Evolutionary conservation across 345 rosid genomes (phyloP), one percentile per base, ranked within the genome.

Genomic region (Eucalyptus curtisii): DNA sequence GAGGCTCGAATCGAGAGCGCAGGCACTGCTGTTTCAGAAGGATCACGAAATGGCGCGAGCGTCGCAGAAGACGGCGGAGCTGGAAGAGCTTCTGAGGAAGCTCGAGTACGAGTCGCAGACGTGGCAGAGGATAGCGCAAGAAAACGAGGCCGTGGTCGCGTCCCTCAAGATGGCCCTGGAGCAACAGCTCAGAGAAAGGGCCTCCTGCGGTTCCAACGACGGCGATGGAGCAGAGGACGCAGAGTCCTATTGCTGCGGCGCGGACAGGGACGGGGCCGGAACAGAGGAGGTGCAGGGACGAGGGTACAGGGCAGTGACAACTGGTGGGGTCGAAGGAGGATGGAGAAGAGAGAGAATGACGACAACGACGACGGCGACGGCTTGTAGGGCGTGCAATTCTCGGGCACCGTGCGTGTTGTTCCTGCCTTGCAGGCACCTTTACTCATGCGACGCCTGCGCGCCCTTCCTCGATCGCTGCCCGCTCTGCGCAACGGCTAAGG

Each of bases 401-500:
- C 90, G 90, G 79, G 89, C 30, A 87, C 91, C 97, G 92, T 92
- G 96, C 84, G 93, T 97, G 49, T 88, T 97, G 95, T 95, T 97
- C 90, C 93, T 97, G 89, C 99, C 99, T 86, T 97, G 99, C 89
- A 94, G 98, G 91, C 99, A 97, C 91, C 95, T 97, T 44, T 95
- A 97, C 91, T 90, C 97, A 47, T 97, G 99, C 90, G 91, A 89
- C 49, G 89, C 86, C 10, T 97, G 99, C 61, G 97, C 93, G 47
- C 90, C 89, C 15, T 89, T 92, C 81, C 94, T 96, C 79, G 94
- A 90, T 90, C 88, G 90, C 57, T 97, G 99, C 87, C 99, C 98
- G 10, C 91, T 96, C 45, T 97, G 99, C 90, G 92, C 49, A 89
- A 89, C 94, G 30, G 92, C 90, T 7, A 97, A 95, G 97, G 96